Conservation (phyloP, 148 eudicot species). For the Cornus controversa region DNA sequence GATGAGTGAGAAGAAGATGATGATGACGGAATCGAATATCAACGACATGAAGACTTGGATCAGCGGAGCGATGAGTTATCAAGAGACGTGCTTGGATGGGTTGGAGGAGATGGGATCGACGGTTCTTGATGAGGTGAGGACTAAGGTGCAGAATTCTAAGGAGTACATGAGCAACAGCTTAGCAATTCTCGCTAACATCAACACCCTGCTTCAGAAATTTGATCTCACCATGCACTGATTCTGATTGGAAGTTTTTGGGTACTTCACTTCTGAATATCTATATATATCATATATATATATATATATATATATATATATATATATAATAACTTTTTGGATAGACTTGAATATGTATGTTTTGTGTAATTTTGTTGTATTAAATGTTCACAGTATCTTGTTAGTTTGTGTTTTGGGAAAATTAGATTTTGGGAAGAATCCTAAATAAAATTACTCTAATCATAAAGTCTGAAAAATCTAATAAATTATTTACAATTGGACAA, state of each 20-base stretch:
- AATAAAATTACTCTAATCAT: too few relatives aligned
- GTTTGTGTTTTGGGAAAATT: too few relatives aligned
- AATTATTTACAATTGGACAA: too few relatives aligned
- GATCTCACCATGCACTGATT: slow-evolving; percentile 30
- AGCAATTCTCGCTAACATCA: slow-evolving; percentile 47
- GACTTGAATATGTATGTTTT: too few relatives aligned
- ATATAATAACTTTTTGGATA: too few relatives aligned
- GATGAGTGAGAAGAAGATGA: slow-evolving; percentile 23
- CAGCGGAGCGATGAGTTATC: slow-evolving; percentile 54
- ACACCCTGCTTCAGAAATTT: slow-evolving; percentile 25
- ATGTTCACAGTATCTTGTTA: too few relatives aligned
- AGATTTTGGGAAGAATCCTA: too few relatives aligned
- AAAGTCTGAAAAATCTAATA: too few relatives aligned
- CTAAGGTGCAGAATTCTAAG: slow-evolving; percentile 37
- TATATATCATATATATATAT: too few relatives aligned
- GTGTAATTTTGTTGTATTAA: too few relatives aligned
- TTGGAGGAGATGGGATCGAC: slow-evolving; percentile 53
- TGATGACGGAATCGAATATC: slow-evolving; percentile 33
- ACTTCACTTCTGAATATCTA: too few relatives aligned
- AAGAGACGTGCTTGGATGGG: slow-evolving; percentile 60
- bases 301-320: too few relatives aligned
- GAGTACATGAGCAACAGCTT: slow-evolving; percentile 51
- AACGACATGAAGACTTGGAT: slow-evolving; percentile 55
- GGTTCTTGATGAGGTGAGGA: slow-evolving; percentile 33
- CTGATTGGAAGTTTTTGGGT: slow-evolving; percentile 12